Evolutionary conservation across 1,284 basidiomycete species (phyloP).

Genomic region (Bjerkandera adusta): DNA sequence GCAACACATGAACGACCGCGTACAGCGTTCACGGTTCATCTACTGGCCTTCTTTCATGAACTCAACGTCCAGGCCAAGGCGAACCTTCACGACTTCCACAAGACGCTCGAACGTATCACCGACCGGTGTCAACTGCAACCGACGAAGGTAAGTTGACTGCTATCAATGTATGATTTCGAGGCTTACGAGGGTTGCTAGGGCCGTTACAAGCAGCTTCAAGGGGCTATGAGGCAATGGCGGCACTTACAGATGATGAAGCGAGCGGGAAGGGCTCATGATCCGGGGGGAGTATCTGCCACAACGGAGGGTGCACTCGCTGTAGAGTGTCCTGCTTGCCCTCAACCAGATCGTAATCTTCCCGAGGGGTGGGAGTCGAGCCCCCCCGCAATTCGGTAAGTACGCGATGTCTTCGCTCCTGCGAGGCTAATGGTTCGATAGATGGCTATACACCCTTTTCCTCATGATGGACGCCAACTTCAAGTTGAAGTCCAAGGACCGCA

Average conservation of each 20-base stretch:
- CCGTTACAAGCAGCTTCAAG: background rate
- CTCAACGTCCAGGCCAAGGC: conserved; percentile 18
- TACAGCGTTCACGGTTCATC: conserved; percentile 27
- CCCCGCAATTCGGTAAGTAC: too few relatives aligned
- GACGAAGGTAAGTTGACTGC: background rate
- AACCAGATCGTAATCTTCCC: too few relatives aligned
- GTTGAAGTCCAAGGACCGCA: conserved; percentile 13
- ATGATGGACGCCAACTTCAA: conserved; percentile 24
- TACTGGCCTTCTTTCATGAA: conserved; percentile 29
- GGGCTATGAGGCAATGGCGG: background rate
- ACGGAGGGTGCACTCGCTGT: too few relatives aligned
- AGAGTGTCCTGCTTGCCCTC: too few relatives aligned
- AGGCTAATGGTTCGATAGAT: background rate
- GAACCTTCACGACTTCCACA: conserved; percentile 21
- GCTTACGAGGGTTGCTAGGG: background rate
- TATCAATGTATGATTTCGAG: background rate
- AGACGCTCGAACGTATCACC: conserved; percentile 21
- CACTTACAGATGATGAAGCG: background rate
- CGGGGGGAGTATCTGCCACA: too few relatives aligned
- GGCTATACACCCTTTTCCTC: conserved; percentile 26
- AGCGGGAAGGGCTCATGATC: background rate
- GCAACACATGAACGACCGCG: conserved; percentile 24
- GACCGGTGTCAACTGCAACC: conserved; percentile 10
- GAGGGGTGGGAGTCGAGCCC: too few relatives aligned
- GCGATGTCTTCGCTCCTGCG: too few relatives aligned